Evolutionary conservation across 2,329 filamentous ascomycete species (phyloP), one percentile per base, ranked within the genome.

Genomic region (Nemania serpens): DNA sequence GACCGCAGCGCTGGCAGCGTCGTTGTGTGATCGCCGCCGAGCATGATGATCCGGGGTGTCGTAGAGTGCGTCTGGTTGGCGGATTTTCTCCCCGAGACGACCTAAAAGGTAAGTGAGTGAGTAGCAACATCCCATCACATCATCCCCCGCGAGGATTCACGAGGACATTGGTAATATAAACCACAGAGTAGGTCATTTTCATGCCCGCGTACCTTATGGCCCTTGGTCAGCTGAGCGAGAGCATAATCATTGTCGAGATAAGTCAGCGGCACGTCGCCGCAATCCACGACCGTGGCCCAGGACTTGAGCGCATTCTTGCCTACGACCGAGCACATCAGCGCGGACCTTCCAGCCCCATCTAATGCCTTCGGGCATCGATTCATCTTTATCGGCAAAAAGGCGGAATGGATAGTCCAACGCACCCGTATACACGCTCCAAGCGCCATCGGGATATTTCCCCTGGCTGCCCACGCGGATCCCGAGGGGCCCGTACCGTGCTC

Each of bases 221-320:
- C 89, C 71, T 89, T 86, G 57, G 85, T 88, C 82, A 94, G 90
- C 73, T 93, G 90, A 13, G 83, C 82, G 58, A 93, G 77, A 0
- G 91, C 91, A 0, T 93, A 77, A 0, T 80, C 84, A 72, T 93
- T 94, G 75, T 94, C 90, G 65, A 93, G 88, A 11, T 88, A 90
- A 0, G 88, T 91, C 61, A 93, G 79, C 1, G 88, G 89, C 57
- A 91, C 90, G 68, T 94, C 91, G 34, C 91, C 91, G 70, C 91
- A 93, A 76, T 94, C 91, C 39, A 91, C 81, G 48, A 94, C 81
- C 13, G 78, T 86, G 0, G 89, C 88, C 88, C 89, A 92, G n/a
- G 85, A 88, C 25, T 80, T 78, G 72, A 91, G 90, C 0, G 89
- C 87, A 69, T 92, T 92, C 58, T 70, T 74, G n/a, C 70, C 75